Percentiles rank a stretch among this genome's conserved stretches.
Conservation (phyloP, 208 protist species). For the Tritrichomonas foetus region DNA sequence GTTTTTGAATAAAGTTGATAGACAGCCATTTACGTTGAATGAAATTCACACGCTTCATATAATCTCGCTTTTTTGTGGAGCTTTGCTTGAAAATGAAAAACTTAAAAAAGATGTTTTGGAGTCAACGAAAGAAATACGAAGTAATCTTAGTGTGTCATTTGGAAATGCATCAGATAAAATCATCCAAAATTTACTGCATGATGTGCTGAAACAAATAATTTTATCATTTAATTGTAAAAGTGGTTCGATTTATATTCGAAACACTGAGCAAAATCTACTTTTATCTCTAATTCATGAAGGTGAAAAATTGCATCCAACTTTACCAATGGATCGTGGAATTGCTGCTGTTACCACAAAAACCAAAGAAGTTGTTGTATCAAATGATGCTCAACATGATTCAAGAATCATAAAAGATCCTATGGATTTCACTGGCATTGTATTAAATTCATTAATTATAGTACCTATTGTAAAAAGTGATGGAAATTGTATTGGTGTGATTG, state of each 20-base stretch:
- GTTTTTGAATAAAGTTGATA: constrained; percentile 15
- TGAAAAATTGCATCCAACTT: neutral
- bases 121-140: neutral
- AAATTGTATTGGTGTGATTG: neutral
- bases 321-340: neutral
- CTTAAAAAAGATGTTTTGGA: neutral
- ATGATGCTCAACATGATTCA: constrained; percentile 31
- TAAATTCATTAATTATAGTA: neutral
- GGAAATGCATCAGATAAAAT: neutral
- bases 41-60: neutral
- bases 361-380: neutral
- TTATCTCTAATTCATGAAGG: neutral
- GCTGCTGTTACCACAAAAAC: neutral
- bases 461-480: neutral
- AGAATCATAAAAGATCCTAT: neutral
- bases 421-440: neutral
- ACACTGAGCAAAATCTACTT: neutral
- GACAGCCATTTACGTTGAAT: no score
- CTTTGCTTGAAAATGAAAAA: no score
- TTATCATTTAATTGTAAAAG: neutral
- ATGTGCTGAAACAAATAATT: neutral
- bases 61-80: no score
- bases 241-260: neutral
- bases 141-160: neutral
- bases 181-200: neutral